A percentile compares a stretch with the other conserved stretches of the same genome.
phyloP scores from a whole-genome alignment of 371 early-diverging fungal species.

The Zychaea mexicana region DNA sequence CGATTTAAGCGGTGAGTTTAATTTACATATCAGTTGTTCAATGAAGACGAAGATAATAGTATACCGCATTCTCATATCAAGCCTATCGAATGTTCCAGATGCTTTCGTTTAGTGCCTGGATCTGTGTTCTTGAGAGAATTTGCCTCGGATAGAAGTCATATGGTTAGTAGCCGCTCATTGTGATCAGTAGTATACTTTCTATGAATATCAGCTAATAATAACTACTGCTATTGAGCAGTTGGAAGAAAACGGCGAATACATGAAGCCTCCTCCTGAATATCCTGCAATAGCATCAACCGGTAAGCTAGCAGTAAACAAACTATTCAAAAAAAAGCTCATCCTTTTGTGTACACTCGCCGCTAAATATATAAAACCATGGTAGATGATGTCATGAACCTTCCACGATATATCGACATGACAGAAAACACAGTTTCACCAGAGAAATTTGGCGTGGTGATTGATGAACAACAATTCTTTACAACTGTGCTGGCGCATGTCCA shows the following conservation, averaged over 20 bases:
- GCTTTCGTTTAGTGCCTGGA: slow-evolving; percentile 42
- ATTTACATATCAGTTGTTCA: too few species aligned
- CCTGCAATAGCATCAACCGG: slow-evolving; percentile 21
- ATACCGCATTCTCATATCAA: background rate
- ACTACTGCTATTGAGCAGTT: slow-evolving; percentile 14
- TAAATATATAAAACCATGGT: too few species aligned
- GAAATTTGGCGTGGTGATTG: slow-evolving; percentile 20
- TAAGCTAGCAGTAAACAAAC: too few species aligned
- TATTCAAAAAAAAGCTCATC: too few species aligned
- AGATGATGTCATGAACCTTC: slow-evolving; percentile 19
- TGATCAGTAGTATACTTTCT: too few species aligned
- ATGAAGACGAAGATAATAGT: too few species aligned
- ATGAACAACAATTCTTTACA: slow-evolving; percentile 12
- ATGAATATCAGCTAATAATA: too few species aligned
- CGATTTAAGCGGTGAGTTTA: slow-evolving; percentile 25
- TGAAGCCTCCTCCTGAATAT: slow-evolving; percentile 34
- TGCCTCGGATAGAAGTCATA: slow-evolving; percentile 46
- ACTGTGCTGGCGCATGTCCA: background rate
- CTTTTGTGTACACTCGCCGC: too few species aligned
- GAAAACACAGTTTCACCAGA: background rate
- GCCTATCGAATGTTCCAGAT: slow-evolving; percentile 11
- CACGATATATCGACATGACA: slow-evolving; percentile 24
- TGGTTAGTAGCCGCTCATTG: too few species aligned
- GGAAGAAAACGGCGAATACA: slow-evolving; percentile 24
- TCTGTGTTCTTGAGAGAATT: slow-evolving; percentile 27